Base-by-base conservation (phyloP, 768 basidiomycete genomes). In the Calocybe gangraenosa region DNA sequence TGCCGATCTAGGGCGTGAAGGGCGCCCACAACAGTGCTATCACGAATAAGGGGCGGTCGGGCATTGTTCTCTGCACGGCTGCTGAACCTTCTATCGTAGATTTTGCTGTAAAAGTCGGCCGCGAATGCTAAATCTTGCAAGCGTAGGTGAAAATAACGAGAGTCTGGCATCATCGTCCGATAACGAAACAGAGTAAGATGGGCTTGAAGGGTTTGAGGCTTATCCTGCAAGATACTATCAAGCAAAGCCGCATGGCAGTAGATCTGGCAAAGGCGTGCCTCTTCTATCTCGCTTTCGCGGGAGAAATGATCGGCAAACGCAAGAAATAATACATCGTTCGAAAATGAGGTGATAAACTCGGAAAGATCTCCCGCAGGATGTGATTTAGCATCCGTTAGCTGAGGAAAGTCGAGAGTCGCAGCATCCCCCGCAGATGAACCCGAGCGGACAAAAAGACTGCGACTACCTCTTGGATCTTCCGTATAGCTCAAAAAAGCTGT, bases 401-500 rank as follows among this genome's bases (percentile, higher is more conserved):
- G 81, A 0, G 92, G 88, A 54, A 92, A 87, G 58, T 97, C 94
- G 13, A 94, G 75, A 0, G 80, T 84, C 14, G 89, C 89, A 2
- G 88, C 79, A 54, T 92, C 89, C 2, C 90, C 90, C 3, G 84
- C 79, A 22, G 89, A 86, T 11, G 86, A 81, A 14, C 92, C 89
- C 13, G 92, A 88, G 10, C 90, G 82, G 8, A 93, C 85, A 55
- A 93, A 94, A 9, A 96, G 73, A 62, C 89, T 92, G 37, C 92
- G 78, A 55, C 92, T 94, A 7, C 95, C 95, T 52, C 89, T 81
- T 0, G 96, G 91, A 62, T 98, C 96, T 53, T 93, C 88, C 3
- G 84, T 85, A 59, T 98, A 99, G 58, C 89, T 90, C 36, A 97
- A 71, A 63, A 93, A 94, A 0, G 92, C 93, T 0, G 92, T 87